These are phyloP conservation scores for Phlebiopsis flavidoalba DNA, from an alignment of 768 basidiomycete species.

Conservation along the genomic window DNA sequence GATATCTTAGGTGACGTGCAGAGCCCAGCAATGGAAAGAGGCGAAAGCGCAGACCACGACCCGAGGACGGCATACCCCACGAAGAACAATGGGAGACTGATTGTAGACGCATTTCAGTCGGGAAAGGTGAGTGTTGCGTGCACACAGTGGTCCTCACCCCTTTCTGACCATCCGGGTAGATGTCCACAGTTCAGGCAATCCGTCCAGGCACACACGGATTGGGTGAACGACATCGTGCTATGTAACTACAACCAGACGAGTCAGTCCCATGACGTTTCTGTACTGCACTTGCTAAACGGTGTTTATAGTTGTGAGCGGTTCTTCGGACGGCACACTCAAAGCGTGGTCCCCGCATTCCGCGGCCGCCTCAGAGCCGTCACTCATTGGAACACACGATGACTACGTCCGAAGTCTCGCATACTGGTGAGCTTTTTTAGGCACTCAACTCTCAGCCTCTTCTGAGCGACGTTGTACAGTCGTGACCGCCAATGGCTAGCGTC, in stretches of 20 bases:
- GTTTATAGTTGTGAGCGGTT: slow-evolving; percentile 75
- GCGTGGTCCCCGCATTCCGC: slow-evolving; percentile 85
- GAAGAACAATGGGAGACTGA: slow-evolving; percentile 85
- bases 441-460: neutral
- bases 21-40: slow-evolving; percentile 29
- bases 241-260: slow-evolving; percentile 91
- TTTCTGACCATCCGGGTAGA: slow-evolving; percentile 25
- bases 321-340: slow-evolving; percentile 92
- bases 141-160: neutral
- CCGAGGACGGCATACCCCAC: slow-evolving; percentile 39
- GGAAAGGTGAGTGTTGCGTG: slow-evolving; percentile 38
- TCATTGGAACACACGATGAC: slow-evolving; percentile 75
- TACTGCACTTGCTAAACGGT: slow-evolving; percentile 2
- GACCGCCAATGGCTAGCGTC: slow-evolving; percentile 87
- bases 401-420: slow-evolving; percentile 79
- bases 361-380: slow-evolving; percentile 52
- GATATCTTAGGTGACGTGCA: slow-evolving; percentile 74
- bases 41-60: slow-evolving; percentile 26
- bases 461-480: slow-evolving; percentile 38
- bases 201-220: slow-evolving; percentile 87
- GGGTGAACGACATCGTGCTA: slow-evolving; percentile 92
- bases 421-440: slow-evolving; percentile 45
- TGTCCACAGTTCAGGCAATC: slow-evolving; percentile 78
- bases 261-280: slow-evolving; percentile 25
- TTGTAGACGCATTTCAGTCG: slow-evolving; percentile 39